Evolutionary conservation across 2,329 filamentous ascomycete species (phyloP), one percentile per base, ranked within the genome.

Genomic region (Alternaria alternata): DNA sequence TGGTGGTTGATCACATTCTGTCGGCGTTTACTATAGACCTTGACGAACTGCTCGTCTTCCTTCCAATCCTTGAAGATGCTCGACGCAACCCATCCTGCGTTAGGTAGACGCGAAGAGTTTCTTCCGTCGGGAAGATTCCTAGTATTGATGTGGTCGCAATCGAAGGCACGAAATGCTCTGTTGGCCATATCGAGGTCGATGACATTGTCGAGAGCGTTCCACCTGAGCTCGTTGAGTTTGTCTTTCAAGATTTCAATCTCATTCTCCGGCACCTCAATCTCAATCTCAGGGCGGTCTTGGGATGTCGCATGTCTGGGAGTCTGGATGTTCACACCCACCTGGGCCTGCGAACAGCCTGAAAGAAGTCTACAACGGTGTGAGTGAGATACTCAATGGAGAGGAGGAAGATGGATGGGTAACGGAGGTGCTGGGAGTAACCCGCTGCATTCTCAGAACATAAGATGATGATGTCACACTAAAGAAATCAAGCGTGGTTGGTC

Each of bases 1-100:
- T 65, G 63, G 49, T 69, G 67, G 0, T 43, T 7, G 11, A 66
- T 20, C 9, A 62, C 3, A 2, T 18, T 24, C 7, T 43, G 38
- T 11, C 63, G 51, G 0, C 8, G 12, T 4, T 20, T 11, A 4
- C 22, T 38, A 39, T 67, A 69, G 11, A 46, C 24, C 5, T 34
- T 12, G 8, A 62, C n/a, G 32, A 66, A 69, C 0, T 41, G 20
- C 1, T 28, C 3, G 22, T 66, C 58, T 4, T 28, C 12, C 0
- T 7, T 5, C 42, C 39, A 59, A 3, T 51, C 44, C 2, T 26
- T 42, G 32, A 55, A 63, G 6, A 61, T 41, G 2, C 22, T 22
- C 7, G n/a, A 3, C 22, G 39, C n/a, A 5, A 41, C 9, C 18
- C 8, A 5, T 20, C 7, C 18, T 5, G 39, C 18, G 9, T 7